A percentile compares a stretch with the other conserved stretches of the same genome.
phyloP scores from a whole-genome alignment of 2,329 filamentous ascomycete genomes.

The Aspergillus jensenii region DNA sequence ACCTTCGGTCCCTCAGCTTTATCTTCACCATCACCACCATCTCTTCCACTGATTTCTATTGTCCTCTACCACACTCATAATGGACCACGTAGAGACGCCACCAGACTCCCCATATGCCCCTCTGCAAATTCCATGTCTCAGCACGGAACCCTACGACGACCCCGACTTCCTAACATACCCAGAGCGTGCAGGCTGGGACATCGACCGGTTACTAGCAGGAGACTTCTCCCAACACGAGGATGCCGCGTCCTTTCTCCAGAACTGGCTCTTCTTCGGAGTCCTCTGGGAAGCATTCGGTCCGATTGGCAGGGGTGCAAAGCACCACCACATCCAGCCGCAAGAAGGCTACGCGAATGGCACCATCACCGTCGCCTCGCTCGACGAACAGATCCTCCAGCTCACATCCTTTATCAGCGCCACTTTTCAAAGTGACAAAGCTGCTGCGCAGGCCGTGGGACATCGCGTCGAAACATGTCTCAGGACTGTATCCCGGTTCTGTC shows the following conservation, averaged over 20 bases:
- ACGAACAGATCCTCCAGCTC: constrained; percentile 3
- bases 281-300: constrained; percentile 7
- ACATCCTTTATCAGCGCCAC: not conserved
- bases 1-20: not conserved
- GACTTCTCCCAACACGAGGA: constrained; percentile 3
- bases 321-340: not conserved
- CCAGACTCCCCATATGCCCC: not conserved
- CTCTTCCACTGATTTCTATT: not conserved
- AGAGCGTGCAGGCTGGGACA: constrained; percentile 2
- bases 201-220: not conserved
- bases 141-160: not conserved
- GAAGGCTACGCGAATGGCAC: not conserved
- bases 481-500: constrained; percentile 3
- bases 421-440: not conserved
- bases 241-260: constrained; percentile 1
- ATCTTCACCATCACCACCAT: not conserved
- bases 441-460: not conserved
- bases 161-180: constrained; percentile 3
- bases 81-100: not conserved
- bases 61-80: not conserved
- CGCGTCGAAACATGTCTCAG: not conserved
- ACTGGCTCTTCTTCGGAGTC: constrained; percentile 10
- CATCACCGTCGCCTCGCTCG: not conserved
- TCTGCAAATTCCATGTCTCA: constrained; percentile 3
- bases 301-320: not conserved